phyloP scores from a whole-genome alignment of 1,284 basidiomycete species.

The Pulveroboletus sp. region DNA sequence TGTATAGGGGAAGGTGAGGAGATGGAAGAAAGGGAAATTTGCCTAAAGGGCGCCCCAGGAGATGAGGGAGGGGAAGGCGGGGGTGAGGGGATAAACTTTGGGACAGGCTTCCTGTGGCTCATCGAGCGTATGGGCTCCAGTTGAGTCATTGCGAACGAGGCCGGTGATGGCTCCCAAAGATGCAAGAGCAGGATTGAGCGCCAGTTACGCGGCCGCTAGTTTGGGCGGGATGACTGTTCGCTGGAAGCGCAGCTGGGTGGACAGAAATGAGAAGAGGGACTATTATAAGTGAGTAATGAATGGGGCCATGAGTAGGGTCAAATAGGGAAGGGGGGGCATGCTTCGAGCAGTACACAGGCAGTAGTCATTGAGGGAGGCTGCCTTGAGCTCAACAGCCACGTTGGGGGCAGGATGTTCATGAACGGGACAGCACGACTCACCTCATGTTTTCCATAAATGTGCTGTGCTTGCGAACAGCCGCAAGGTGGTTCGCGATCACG shows the following conservation, averaged over 20 bases:
- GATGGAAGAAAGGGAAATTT: constrained; percentile 29
- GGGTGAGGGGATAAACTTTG: constrained; percentile 58
- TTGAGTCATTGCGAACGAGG: constrained; percentile 22
- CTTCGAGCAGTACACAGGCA: constrained; percentile 33
- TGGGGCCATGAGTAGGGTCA: constrained; percentile 25
- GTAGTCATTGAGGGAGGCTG: constrained; percentile 33
- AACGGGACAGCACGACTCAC: constrained; percentile 33
- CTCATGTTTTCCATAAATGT: constrained; percentile 37
- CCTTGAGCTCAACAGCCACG: constrained; percentile 37
- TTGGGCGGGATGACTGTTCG: constrained; percentile 13
- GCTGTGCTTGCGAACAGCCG: constrained; percentile 34
- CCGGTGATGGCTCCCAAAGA: constrained; percentile 4
- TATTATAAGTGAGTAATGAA: constrained; percentile 34
- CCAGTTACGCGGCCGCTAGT: constrained; percentile 8
- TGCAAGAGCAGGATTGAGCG: constrained; percentile 9
- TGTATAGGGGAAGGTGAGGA: constrained; percentile 23
- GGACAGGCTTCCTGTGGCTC: constrained; percentile 66
- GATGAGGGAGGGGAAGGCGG: constrained; percentile 41
- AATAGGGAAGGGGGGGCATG: constrained; percentile 30
- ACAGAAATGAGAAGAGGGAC: constrained; percentile 28
- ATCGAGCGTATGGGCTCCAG: constrained; percentile 38
- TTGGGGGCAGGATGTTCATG: constrained; percentile 34
- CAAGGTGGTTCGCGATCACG: constrained; percentile 35
- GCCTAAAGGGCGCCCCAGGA: constrained; percentile 29
- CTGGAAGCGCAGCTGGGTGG: constrained; percentile 27